phyloP scores from a whole-genome alignment of 2,329 filamentous ascomycete species.

The Keithomyces neogunnii region DNA sequence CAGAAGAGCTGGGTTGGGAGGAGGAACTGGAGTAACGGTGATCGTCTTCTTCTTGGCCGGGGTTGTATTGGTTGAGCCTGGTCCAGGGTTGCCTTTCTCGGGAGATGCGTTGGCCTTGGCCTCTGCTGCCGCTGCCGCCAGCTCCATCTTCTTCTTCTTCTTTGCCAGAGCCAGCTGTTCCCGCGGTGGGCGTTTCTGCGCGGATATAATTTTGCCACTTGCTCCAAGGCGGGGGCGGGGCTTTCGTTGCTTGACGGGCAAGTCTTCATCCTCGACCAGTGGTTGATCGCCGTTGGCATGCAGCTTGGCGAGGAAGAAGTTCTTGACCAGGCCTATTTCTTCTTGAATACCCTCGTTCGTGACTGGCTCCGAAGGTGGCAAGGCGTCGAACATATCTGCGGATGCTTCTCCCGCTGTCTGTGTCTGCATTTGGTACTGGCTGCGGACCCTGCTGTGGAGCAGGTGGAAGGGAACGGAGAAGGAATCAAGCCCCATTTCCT shows the following conservation, averaged over 20 bases:
- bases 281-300: constrained; percentile 73
- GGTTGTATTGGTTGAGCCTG: constrained; percentile 28
- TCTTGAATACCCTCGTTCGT: constrained; percentile 67
- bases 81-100: constrained; percentile 18
- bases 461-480: constrained; percentile 91
- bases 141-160: constrained; percentile 74
- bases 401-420: constrained; percentile 50
- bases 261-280: constrained; percentile 86
- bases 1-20: constrained; percentile 29
- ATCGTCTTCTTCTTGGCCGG: constrained; percentile 46
- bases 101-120: constrained; percentile 30
- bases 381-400: constrained; percentile 55
- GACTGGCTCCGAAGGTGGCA: constrained; percentile 66
- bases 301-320: constrained; percentile 86
- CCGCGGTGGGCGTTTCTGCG: constrained; percentile 72
- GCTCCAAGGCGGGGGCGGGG: constrained; percentile 56
- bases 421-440: constrained; percentile 70
- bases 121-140: constrained; percentile 41
- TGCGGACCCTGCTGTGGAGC: constrained; percentile 83
- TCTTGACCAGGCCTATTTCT: constrained; percentile 80
- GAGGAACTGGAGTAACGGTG: constrained; percentile 25
- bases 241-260: constrained; percentile 84
- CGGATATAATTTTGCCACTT: constrained; percentile 79
- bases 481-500: constrained; percentile 79
- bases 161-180: constrained; percentile 78